Evolutionary conservation across 2,329 filamentous ascomycete genomes (phyloP), one percentile per base, ranked within the genome.

Genomic region (Phoma sp.): DNA sequence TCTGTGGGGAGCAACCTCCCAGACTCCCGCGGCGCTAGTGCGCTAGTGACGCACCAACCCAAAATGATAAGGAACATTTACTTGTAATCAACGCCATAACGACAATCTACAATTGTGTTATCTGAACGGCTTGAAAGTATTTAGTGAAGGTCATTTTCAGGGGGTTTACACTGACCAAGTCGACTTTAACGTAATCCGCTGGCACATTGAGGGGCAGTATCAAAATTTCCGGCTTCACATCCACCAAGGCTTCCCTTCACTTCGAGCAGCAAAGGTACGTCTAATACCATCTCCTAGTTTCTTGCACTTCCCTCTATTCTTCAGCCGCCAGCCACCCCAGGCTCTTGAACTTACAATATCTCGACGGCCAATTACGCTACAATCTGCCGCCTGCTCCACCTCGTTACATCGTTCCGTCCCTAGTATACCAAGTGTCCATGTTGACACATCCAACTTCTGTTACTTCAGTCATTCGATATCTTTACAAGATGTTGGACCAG

Each of bases 241-340:
- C n/a, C 11, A 6, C 25, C 25, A 30, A 37, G 9, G 23, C 18
- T 37, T 36, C 52, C 54, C 56, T 60, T 56, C 56, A 56, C 21
- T 50, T 43, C 29, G 21, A 47, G 39, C 39, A 60, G 25, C 47
- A 25, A 23, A 59, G 57, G 63, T 66, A 65, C 48, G 65, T 40
- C 32, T 36, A 39, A 18, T 10, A 47, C 14, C 10, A 47, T 18
- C 11, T 30, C 14, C 30, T 20, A 4, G 10, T 23, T 25, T 3
- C 7, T 5, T 46, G 6, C 34, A 29, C 38, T 21, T 14, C 18
- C 15, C 29, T 28, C 20, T 47, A 25, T 15, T 14, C 30, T 43
- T 48, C 42, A 62, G 47, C 56, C 57, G 46, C 54, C 45, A n/a
- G 11, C 17, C 29, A 26, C 3, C 28, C 39, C 26, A 32, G 28